phyloP scores from a whole-genome alignment of 2,329 filamentous ascomycete genomes.

The Pleomassaria siparia region DNA sequence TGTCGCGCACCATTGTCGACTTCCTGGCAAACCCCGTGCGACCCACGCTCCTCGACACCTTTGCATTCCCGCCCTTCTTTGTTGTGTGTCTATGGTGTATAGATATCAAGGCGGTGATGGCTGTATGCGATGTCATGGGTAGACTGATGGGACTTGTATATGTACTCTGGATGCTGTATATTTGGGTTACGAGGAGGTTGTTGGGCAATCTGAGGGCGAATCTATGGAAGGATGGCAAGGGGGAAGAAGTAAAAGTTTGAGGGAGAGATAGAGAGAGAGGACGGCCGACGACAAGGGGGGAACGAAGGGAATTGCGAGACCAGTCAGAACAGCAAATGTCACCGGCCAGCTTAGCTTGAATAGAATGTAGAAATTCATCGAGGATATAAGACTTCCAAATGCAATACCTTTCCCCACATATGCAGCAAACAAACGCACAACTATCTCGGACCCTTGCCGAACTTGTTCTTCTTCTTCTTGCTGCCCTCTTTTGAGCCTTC shows the following conservation, averaged over 20 bases:
- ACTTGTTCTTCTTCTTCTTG: slow-evolving; percentile 39
- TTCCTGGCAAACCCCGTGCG: neutral
- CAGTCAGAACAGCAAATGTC: no score
- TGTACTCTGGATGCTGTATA: neutral
- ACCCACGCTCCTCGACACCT: neutral
- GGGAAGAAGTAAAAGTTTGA: no score
- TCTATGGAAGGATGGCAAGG: no score
- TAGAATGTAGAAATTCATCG: no score
- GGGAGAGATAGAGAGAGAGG: no score
- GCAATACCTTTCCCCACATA: no score
- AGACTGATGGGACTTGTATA: neutral
- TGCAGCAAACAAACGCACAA: neutral
- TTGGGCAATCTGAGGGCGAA: neutral
- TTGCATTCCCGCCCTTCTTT: neutral
- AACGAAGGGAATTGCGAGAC: no score
- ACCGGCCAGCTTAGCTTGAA: no score
- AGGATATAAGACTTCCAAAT: no score
- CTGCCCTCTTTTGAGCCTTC: slow-evolving; percentile 38
- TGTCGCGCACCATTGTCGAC: neutral
- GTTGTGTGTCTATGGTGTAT: neutral
- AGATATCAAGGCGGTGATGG: neutral
- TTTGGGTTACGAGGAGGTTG: neutral
- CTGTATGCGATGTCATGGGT: neutral
- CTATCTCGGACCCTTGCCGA: slow-evolving; percentile 7
- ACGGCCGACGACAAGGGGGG: no score